phyloP scores from a whole-genome alignment of 78 protist genomes.

The Dictyostelium brefeldianum region DNA sequence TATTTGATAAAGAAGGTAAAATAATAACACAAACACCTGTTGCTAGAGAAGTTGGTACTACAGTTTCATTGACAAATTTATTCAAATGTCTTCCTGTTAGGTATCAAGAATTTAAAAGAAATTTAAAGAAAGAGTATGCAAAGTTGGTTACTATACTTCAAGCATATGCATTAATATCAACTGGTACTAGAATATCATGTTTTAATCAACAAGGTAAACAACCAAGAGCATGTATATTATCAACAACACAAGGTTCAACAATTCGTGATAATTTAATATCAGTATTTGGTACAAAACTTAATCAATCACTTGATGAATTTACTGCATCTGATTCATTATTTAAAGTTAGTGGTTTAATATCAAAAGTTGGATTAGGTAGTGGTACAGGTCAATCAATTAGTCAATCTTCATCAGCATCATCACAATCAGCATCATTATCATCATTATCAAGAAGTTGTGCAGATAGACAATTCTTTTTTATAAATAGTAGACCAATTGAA shows the following conservation, averaged over 20 bases:
- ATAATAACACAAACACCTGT: constrained; percentile 40
- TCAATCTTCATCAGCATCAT: neutral
- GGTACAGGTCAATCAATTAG: constrained; percentile 59
- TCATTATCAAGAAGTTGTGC: constrained; percentile 29
- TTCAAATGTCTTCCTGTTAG: constrained; percentile 93
- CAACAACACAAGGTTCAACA: constrained; percentile 5
- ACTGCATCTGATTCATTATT: neutral
- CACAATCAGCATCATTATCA: too few relatives aligned
- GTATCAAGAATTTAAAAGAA: constrained; percentile 74
- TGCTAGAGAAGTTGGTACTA: constrained; percentile 91
- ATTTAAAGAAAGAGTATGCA: constrained; percentile 81
- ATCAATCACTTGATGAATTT: constrained; percentile 23
- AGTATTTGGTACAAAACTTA: constrained; percentile 84
- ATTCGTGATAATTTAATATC: constrained; percentile 59
- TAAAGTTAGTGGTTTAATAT: constrained; percentile 64
- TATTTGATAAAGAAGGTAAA: constrained; percentile 56
- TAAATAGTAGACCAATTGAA: constrained; percentile 95
- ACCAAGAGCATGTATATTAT: constrained; percentile 19
- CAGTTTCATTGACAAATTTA: constrained; percentile 69
- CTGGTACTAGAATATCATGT: constrained; percentile 9
- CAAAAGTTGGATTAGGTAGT: constrained; percentile 37
- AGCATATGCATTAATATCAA: constrained; percentile 85
- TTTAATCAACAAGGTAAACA: constrained; percentile 24
- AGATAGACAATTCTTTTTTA: constrained; percentile 87
- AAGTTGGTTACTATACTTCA: constrained; percentile 65